Base-by-base conservation (phyloP, 2,329 filamentous ascomycete genomes). In the Aspergillus sergii region DNA sequence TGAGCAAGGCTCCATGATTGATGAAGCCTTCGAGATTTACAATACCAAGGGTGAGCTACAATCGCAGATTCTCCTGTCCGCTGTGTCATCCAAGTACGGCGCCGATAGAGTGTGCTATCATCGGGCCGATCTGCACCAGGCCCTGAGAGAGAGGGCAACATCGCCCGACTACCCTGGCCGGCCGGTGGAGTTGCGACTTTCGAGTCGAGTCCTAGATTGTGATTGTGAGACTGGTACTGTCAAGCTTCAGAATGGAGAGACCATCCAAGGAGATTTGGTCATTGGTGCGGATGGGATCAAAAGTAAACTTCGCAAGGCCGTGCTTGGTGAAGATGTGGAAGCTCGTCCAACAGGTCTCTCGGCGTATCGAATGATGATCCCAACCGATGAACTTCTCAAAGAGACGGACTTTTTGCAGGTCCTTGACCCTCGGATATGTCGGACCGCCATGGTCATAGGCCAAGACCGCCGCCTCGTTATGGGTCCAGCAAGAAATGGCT, bases 381-480 rank as follows among this genome's bases (percentile, higher is more conserved):
- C 57, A 1, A 39, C 43, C 2, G 56, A 62, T 4, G 60, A 19
- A 2, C n/a, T 70, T 26, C 48, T 54, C 16, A 23, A 63, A 9
- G 63, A 68, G 34, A 48, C 60, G 1, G 65, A 69, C 2, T 72
- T 74, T 10, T 63, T 59, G 68, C 50, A 71, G 0, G 66, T 74
- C 3, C 73, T 81, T 19, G 69, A 80, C 23, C 77, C 79, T 23
- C 62, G 68, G 14, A 71, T 77, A 7, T 73, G 79, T 0, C 76
- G 74, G 57, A 84, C 82, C 1, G 80, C 79, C 0, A 83, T 84
- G 81, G 71, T 84, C 1, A 72, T 83, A 61, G 81, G 76, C 0
- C 78, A 81, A 21, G 73, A 80, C 41, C 70, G 75, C 19, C 71
- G 80, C 14, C 66, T 81, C 14, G 78, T 84, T 48, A 82, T 83